Conservation (phyloP, 2,329 filamentous ascomycete species). For the Neophaeococcomyces mojaviensis region DNA sequence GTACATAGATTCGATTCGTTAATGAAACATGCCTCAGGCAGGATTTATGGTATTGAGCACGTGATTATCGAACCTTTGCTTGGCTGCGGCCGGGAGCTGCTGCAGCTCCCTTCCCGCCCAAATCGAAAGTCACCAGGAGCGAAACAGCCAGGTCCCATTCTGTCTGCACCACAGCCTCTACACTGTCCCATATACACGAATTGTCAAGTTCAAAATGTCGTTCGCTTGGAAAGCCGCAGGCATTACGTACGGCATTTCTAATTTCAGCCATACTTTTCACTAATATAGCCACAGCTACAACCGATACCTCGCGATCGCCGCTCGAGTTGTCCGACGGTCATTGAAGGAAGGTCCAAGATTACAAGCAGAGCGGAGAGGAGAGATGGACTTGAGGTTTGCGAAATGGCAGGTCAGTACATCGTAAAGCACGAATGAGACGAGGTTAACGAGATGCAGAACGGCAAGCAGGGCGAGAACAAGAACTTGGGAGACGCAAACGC, state of each 20-base stretch:
- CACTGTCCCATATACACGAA: background rate
- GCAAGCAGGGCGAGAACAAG: slow-evolving; percentile 86
- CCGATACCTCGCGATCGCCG: slow-evolving; percentile 94
- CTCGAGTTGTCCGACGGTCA: slow-evolving; percentile 90
- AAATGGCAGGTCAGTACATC: slow-evolving; percentile 79
- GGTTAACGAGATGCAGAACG: slow-evolving; percentile 55
- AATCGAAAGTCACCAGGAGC: background rate
- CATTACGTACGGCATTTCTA: slow-evolving; percentile 64
- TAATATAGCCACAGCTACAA: slow-evolving; percentile 70
- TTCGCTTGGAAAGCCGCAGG: slow-evolving; percentile 98
- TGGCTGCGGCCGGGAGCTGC: no score
- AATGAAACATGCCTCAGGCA: no score
- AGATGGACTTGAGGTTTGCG: slow-evolving; percentile 80
- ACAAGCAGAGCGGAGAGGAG: slow-evolving; percentile 77
- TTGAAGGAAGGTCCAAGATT: slow-evolving; percentile 93
- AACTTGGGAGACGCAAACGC: slow-evolving; percentile 55
- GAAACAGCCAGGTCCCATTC: background rate
- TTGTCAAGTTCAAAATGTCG: slow-evolving; percentile 54
- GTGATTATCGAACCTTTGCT: no score
- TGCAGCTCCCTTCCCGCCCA: no score
- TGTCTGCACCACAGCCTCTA: background rate
- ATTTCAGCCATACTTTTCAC: slow-evolving; percentile 15
- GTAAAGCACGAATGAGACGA: slow-evolving; percentile 14
- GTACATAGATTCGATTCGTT: no score
- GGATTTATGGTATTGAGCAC: no score